Conservation (phyloP, 192 early-diverging fungal genomes). For the Chytriomyces confervae region DNA sequence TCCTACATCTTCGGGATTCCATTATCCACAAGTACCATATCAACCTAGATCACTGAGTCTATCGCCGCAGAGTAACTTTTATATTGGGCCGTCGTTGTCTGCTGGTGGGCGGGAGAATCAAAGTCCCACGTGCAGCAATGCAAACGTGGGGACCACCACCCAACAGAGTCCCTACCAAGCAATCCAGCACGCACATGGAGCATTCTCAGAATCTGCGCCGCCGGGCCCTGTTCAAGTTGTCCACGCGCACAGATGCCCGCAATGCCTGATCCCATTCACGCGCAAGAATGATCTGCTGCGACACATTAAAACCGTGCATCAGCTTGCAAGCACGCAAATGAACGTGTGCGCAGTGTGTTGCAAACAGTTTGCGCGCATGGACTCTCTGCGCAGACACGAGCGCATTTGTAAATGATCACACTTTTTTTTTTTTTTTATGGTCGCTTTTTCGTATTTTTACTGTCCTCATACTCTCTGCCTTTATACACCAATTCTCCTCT, state of each 20-base stretch:
- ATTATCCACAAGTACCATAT: too few relatives aligned
- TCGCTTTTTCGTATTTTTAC: too few relatives aligned
- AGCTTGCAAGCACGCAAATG: background rate
- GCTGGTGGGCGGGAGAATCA: background rate
- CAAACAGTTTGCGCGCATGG: background rate
- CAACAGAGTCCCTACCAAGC: background rate
- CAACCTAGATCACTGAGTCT: too few relatives aligned
- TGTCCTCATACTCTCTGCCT: too few relatives aligned
- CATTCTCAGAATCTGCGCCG: background rate
- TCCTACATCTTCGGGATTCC: too few relatives aligned
- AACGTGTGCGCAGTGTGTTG: background rate
- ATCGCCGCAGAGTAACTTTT: too few relatives aligned
- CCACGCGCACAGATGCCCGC: background rate
- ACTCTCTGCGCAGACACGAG: constrained; percentile 11
- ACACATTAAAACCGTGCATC: constrained; percentile 14
- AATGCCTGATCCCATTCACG: background rate
- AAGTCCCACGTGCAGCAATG: too few relatives aligned
- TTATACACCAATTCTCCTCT: too few relatives aligned
- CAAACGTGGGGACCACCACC: background rate
- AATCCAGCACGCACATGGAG: background rate
- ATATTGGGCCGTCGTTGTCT: too few relatives aligned
- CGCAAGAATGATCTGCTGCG: constrained; percentile 1
- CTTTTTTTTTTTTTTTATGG: too few relatives aligned
- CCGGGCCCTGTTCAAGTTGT: background rate
- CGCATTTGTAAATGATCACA: too few relatives aligned